Conservation (phyloP, 768 basidiomycete species). For the Xerocomus spinulosus region DNA sequence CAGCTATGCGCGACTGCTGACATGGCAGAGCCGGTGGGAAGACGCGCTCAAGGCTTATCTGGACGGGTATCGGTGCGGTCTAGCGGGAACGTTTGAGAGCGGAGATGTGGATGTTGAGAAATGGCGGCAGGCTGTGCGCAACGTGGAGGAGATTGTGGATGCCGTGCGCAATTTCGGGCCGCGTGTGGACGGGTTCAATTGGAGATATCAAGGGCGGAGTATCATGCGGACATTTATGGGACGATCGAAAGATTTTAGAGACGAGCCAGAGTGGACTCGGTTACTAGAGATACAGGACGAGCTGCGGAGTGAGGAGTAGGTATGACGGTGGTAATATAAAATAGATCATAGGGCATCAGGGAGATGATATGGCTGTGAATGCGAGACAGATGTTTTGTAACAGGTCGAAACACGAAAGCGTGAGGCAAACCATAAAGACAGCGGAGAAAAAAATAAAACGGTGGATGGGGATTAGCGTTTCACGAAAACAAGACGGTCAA, state of each 20-base stretch:
- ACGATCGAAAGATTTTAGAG: constrained; percentile 81
- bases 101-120: constrained; percentile 63
- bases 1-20: constrained; percentile 76
- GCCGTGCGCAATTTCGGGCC: constrained; percentile 82
- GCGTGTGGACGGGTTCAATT: constrained; percentile 53
- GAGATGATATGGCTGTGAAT: not conserved
- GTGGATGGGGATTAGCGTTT: constrained; percentile 11
- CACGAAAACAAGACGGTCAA: constrained; percentile 10
- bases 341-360: constrained; percentile 3
- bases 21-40: constrained; percentile 67
- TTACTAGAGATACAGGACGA: constrained; percentile 53
- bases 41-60: constrained; percentile 80
- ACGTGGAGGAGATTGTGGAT: constrained; percentile 83
- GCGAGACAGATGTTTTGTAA: not conserved
- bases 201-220: constrained; percentile 84
- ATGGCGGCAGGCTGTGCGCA: constrained; percentile 73
- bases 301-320: constrained; percentile 16
- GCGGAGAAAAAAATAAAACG: not conserved
- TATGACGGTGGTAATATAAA: constrained; percentile 18
- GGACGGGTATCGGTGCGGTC: constrained; percentile 74
- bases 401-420: constrained; percentile 13
- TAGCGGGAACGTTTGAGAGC: constrained; percentile 54
- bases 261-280: constrained; percentile 78
- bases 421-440: constrained; percentile 1
- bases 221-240: constrained; percentile 88